Percentiles rank a stretch among this genome's conserved stretches.
phyloP scores from a whole-genome alignment of 768 basidiomycete species.

The Lentinula detonsa region DNA sequence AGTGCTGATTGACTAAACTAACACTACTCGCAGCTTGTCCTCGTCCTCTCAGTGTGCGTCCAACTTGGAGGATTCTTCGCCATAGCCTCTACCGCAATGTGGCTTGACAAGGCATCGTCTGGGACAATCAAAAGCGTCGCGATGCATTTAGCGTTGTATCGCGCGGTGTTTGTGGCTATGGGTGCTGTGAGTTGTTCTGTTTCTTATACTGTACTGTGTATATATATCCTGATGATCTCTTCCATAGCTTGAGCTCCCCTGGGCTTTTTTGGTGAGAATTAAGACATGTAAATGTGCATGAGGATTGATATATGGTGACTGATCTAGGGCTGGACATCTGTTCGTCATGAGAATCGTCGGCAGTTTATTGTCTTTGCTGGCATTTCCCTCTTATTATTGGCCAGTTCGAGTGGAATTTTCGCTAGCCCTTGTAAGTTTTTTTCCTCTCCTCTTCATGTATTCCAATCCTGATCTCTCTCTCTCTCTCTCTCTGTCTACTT shows the following conservation, averaged over 20 bases:
- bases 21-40: constrained; percentile 29
- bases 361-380: constrained; percentile 32
- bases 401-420: constrained; percentile 37
- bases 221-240: background rate
- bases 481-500: background rate
- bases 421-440: constrained; percentile 29
- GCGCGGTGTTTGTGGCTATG: constrained; percentile 33
- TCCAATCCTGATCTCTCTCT: background rate
- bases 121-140: constrained; percentile 28
- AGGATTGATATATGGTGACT: background rate
- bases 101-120: constrained; percentile 42
- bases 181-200: constrained; percentile 27
- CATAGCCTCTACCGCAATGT: constrained; percentile 37
- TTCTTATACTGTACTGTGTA: background rate
- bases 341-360: constrained; percentile 36
- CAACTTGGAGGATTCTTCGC: constrained; percentile 47
- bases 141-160: constrained; percentile 27
- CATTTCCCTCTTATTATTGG: constrained; percentile 31
- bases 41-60: constrained; percentile 40
- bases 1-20: background rate
- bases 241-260: constrained; percentile 36
- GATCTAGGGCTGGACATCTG: constrained; percentile 41
- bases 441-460: background rate
- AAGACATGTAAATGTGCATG: background rate
- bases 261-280: constrained; percentile 35